phyloP scores from a whole-genome alignment of 163 green algal genomes.

The Volvox carteri region DNA sequence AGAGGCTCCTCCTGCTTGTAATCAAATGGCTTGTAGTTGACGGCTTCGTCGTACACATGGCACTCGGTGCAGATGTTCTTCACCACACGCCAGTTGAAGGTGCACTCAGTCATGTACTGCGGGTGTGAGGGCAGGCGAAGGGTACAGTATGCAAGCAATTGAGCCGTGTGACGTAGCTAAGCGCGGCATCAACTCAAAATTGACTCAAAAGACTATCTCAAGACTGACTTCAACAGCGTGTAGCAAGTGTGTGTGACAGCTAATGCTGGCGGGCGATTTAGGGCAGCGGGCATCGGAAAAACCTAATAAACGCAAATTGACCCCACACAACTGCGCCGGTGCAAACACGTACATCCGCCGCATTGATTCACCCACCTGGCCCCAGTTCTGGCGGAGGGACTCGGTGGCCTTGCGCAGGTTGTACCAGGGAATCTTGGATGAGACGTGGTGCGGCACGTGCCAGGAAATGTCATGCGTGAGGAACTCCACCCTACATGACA shows the following conservation, averaged over 20 bases:
- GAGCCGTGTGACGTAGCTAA: too few species aligned
- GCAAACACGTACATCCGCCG: too few species aligned
- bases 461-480: constrained; percentile 97
- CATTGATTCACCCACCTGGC: constrained; percentile 70
- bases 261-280: too few species aligned
- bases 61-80: constrained; percentile 95
- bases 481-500: constrained; percentile 91
- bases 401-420: constrained; percentile 90
- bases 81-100: constrained; percentile 94
- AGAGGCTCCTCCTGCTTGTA: constrained; percentile 83
- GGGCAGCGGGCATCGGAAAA: too few species aligned
- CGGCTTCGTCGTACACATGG: constrained; percentile 88
- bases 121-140: too few species aligned
- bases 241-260: too few species aligned
- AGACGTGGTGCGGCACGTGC: constrained; percentile 98
- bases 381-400: constrained; percentile 90
- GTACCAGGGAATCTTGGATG: constrained; percentile 97
- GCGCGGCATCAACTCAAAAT: too few species aligned
- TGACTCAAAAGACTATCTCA: too few species aligned
- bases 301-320: too few species aligned
- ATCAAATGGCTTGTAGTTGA: constrained; percentile 92
- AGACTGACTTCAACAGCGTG: too few species aligned
- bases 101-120: constrained; percentile 92
- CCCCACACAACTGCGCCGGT: too few species aligned
- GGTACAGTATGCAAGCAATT: too few species aligned